Evolutionary conservation across 148 eudicot genomes (phyloP).

Genomic region (Nepenthes mirabilis): DNA sequence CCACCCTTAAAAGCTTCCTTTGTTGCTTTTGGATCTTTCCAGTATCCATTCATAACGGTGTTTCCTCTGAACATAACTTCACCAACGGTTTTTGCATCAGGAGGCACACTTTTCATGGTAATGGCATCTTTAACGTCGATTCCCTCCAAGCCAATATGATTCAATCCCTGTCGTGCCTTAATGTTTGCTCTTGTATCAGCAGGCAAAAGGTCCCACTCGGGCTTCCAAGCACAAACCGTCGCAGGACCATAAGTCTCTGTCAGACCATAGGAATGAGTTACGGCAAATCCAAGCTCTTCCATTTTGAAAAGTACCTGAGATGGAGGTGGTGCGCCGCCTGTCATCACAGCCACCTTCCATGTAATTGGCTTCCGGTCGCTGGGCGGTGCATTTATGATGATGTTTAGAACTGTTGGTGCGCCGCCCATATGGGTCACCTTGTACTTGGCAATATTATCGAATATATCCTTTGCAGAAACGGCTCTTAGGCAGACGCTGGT

Average conservation of each 20-base stretch:
- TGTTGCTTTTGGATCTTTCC: slow-evolving; percentile 33
- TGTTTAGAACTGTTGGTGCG: slow-evolving; percentile 62
- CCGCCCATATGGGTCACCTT: slow-evolving; percentile 57
- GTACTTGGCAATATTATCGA: slow-evolving; percentile 21
- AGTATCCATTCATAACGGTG: slow-evolving; percentile 63
- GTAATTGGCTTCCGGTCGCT: slow-evolving; percentile 29
- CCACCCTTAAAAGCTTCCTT: slow-evolving; percentile 51
- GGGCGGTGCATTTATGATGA: slow-evolving; percentile 32
- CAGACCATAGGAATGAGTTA: slow-evolving; percentile 50
- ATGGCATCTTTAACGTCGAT: slow-evolving; percentile 41
- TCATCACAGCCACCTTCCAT: slow-evolving; percentile 35
- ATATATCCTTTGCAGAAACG: slow-evolving; percentile 34
- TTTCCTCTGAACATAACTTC: slow-evolving; percentile 79
- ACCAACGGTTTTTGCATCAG: slow-evolving; percentile 53
- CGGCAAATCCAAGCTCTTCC: slow-evolving; percentile 45
- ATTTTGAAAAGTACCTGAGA: slow-evolving; percentile 39
- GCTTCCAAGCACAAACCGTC: slow-evolving; percentile 52
- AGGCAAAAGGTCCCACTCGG: slow-evolving; percentile 50
- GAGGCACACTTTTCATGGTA: slow-evolving; percentile 46
- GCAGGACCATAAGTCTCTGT: slow-evolving; percentile 71
- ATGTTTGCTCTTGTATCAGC: slow-evolving; percentile 25
- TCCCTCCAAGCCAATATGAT: slow-evolving; percentile 42
- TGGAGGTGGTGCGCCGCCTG: slow-evolving; percentile 66
- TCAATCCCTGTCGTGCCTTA: slow-evolving; percentile 57
- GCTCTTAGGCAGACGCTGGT: slow-evolving; percentile 49